Evolutionary conservation across 2,329 filamentous ascomycete genomes (phyloP).

Genomic region (Aureobasidium leucospermi): DNA sequence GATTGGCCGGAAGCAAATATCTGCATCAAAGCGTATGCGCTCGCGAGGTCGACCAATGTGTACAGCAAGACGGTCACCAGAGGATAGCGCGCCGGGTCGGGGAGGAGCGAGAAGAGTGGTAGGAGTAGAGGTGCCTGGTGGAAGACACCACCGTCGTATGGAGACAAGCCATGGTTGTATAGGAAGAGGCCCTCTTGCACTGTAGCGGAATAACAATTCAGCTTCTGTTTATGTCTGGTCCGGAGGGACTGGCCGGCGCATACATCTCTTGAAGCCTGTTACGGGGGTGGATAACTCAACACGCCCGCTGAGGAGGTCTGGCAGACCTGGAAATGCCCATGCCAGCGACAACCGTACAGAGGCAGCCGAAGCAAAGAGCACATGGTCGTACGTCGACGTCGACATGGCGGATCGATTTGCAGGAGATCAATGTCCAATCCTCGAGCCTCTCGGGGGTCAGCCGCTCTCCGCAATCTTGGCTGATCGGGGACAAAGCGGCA

Average conservation of each 20-base stretch:
- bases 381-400: constrained; percentile 4
- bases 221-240: not conserved
- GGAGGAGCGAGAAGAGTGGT: constrained; percentile 83
- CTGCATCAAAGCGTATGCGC: constrained; percentile 67
- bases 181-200: constrained; percentile 96
- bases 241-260: constrained; percentile 27
- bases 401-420: not conserved
- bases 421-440: not conserved
- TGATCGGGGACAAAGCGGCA: not conserved
- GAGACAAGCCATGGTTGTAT: constrained; percentile 92
- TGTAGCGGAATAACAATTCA: constrained; percentile 8
- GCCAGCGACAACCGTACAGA: constrained; percentile 74
- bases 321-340: constrained; percentile 71
- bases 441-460: not conserved
- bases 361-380: constrained; percentile 69
- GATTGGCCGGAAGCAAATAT: constrained; percentile 80
- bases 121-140: constrained; percentile 80
- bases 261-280: constrained; percentile 95
- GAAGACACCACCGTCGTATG: constrained; percentile 87
- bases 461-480: not conserved
- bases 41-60: constrained; percentile 70
- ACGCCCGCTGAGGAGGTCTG: constrained; percentile 77
- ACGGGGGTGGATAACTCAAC: constrained; percentile 96
- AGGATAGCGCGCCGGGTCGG: constrained; percentile 58
- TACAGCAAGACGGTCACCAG: constrained; percentile 70